Percentiles rank a stretch among this genome's conserved stretches.
Evolutionary conservation across 495 filamentous ascomycete species (phyloP).

Genomic region (Lasiosphaeria ovina): DNA sequence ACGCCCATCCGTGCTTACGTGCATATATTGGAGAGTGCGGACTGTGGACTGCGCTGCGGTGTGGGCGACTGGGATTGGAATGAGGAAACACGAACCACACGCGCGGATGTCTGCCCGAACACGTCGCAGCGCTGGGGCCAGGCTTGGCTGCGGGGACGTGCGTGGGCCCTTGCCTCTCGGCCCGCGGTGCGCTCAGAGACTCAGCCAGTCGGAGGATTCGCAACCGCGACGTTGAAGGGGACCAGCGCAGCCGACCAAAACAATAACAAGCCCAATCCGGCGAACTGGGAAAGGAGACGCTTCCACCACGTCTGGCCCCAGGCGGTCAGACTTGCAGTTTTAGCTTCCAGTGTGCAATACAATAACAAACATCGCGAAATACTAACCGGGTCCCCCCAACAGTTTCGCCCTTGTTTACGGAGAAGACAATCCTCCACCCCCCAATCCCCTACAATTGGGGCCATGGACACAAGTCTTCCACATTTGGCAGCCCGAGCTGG

Average conservation of each 20-base stretch:
- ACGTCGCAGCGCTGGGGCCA: conserved; percentile 11
- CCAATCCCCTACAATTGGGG: no score
- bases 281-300: conserved; percentile 14
- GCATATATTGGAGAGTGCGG: neutral
- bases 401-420: conserved; percentile 14
- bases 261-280: conserved; percentile 26
- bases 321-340: conserved; percentile 13
- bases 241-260: conserved; percentile 19
- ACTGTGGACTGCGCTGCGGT: neutral
- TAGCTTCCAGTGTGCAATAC: neutral
- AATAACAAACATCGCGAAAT: conserved; percentile 28
- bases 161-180: conserved; percentile 1
- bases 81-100: conserved; percentile 26
- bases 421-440: neutral
- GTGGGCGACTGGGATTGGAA: neutral
- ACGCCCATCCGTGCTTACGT: neutral
- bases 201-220: conserved; percentile 24
- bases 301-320: conserved; percentile 9
- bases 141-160: conserved; percentile 13
- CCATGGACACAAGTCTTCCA: neutral
- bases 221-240: conserved; percentile 15
- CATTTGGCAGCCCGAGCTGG: no score
- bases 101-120: conserved; percentile 15
- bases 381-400: neutral
- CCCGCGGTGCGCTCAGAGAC: neutral